Conservation (phyloP, 2,329 filamentous ascomycete genomes). For the Ceratocystis eucalypticola region DNA sequence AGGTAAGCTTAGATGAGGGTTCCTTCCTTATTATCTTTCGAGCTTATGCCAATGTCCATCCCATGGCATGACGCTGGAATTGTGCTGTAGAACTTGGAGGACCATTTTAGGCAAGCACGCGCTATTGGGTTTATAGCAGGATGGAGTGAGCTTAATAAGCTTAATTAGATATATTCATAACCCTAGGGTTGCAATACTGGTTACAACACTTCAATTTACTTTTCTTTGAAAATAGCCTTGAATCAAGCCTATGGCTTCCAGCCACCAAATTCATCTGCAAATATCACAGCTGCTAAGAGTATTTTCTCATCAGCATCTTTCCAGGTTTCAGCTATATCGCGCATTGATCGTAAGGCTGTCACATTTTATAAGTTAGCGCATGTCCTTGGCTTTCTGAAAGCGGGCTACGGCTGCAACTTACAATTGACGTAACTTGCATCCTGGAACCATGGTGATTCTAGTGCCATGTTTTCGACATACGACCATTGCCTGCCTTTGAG, state of each 20-base stretch:
- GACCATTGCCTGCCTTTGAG: conserved; percentile 59
- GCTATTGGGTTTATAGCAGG: neutral
- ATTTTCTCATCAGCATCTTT: conserved; percentile 54
- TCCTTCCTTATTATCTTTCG: neutral
- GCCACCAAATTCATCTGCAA: conserved; percentile 58
- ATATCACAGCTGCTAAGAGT: conserved; percentile 53
- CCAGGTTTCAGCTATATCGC: conserved; percentile 61
- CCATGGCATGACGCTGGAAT: conserved; percentile 1
- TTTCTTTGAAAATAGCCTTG: neutral
- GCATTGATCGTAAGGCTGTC: conserved; percentile 49
- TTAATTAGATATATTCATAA: neutral
- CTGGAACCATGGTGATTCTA: conserved; percentile 51
- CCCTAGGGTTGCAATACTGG: neutral
- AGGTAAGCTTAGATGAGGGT: conserved; percentile 13
- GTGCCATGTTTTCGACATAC: conserved; percentile 56
- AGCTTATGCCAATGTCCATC: neutral
- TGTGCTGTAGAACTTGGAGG: neutral
- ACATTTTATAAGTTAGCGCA: neutral
- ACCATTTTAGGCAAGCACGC: conserved; percentile 4
- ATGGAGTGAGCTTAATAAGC: neutral
- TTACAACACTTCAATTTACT: neutral
- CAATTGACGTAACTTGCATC: conserved; percentile 83
- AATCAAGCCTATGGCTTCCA: conserved; percentile 36
- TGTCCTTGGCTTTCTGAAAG: neutral
- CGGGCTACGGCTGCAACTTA: conserved; percentile 26